Base-by-base conservation (phyloP, 2,329 filamentous ascomycete genomes). In the Ceratocystis variospora region DNA sequence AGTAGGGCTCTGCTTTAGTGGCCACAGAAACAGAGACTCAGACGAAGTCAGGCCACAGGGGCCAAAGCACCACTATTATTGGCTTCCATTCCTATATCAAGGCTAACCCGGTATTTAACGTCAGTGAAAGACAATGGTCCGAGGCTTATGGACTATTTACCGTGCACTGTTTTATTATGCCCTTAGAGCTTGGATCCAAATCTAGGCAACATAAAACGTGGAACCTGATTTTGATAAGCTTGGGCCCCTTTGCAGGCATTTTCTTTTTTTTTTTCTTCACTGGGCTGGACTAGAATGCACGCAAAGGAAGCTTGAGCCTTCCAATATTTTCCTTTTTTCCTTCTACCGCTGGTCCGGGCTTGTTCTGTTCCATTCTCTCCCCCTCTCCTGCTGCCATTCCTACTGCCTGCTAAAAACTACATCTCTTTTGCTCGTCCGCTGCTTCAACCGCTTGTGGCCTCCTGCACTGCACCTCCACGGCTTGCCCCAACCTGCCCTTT, bases 141-240 rank as follows among this genome's bases (percentile, higher is more conserved):
- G 31, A 59, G 25, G 55, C 33, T 57, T n/a, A 7, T 31, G 55
- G n/a, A 31, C 12, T 10, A 17, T 59, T 59, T 31, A n/a, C 31
- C 15, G 12, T 37, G n/a, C 22, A 4, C n/a, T 19, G n/a, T 25
- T 19, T 53, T 6, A 8, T n/a, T n/a, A 12, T 25, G n/a, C n/a
- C n/a, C 22, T 59, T 33, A n/a, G 15, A 37, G 25, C 55, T 19
- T 59, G 55, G 55, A 59, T 59, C 25, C 8, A n/a, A 12, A 59
- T 31, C 25, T 59, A 15, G 55, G 55, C 55, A 28, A 28, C 10
- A 22, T 22, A n/a, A 53, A 53, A 53, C 48, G 48, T 53, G 48
- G 48, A 19, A n/a, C 55, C 55, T 59, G 55, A 37, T 33, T 19
- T n/a, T 33, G 55, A 37, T 59, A 19, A 59, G 55, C 55, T 59